A percentile compares a stretch with the other conserved stretches of the same genome.
Conservation (phyloP, 108 stramenopile species). For the Mayamaea pseudoterrestris region DNA sequence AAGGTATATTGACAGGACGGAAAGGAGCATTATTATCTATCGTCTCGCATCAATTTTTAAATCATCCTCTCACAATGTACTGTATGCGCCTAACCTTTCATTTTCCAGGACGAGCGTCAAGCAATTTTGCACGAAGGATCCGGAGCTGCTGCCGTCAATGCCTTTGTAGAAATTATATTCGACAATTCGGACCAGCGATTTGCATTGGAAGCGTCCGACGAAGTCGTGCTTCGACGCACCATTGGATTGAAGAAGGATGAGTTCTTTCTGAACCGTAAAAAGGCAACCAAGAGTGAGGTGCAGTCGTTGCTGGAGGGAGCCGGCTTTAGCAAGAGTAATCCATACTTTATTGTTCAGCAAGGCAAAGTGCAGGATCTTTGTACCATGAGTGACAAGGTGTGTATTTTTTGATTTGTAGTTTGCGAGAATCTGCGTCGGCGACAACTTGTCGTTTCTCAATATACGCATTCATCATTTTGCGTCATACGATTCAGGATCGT, state of each 20-base stretch:
- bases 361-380: slow-evolving; percentile 95
- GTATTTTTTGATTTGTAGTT: too few relatives aligned
- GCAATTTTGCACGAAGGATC: slow-evolving; percentile 87
- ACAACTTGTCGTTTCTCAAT: too few relatives aligned
- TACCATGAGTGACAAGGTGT: slow-evolving; percentile 90
- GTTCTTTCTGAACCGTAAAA: slow-evolving; percentile 96
- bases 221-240: slow-evolving; percentile 94
- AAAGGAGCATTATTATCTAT: background rate
- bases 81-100: too few relatives aligned
- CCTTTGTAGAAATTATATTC: slow-evolving; percentile 98
- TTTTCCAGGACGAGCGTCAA: slow-evolving; percentile 80
- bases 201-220: slow-evolving; percentile 80
- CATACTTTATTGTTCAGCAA: slow-evolving; percentile 99
- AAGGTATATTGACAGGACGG: background rate
- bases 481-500: too few relatives aligned
- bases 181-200: slow-evolving; percentile 95
- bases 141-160: slow-evolving; percentile 79
- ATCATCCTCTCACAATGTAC: too few relatives aligned
- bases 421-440: too few relatives aligned
- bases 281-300: slow-evolving; percentile 87
- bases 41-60: background rate
- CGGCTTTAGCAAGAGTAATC: slow-evolving; percentile 96
- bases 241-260: slow-evolving; percentile 99
- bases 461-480: too few relatives aligned
- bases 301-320: slow-evolving; percentile 90